Evolutionary conservation across 2,329 filamentous ascomycete species (phyloP).

Genomic region (Neodidymelliopsis sp.): DNA sequence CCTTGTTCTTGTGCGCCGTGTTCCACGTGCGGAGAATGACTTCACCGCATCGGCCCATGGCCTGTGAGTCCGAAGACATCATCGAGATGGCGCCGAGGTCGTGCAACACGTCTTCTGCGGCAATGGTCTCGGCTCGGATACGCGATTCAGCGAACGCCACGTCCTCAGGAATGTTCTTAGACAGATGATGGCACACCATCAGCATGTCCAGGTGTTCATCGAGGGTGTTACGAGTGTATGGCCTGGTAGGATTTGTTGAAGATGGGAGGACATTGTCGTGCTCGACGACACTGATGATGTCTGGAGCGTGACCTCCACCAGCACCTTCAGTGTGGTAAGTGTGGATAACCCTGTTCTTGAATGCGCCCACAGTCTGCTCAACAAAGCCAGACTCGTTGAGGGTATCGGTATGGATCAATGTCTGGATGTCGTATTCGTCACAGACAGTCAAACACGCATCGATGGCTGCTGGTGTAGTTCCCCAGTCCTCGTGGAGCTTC

Average conservation of each 20-base stretch:
- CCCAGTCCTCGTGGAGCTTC: conserved; percentile 97
- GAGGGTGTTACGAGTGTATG: conserved; percentile 89
- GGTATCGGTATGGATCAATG: conserved; percentile 93
- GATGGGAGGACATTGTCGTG: conserved; percentile 87
- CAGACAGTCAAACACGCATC: conserved; percentile 82
- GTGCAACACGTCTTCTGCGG: conserved; percentile 93
- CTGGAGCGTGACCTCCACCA: conserved; percentile 91
- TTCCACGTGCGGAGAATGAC: conserved; percentile 95
- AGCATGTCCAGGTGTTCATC: conserved; percentile 98
- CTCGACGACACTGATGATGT: conserved; percentile 94
- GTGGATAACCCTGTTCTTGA: conserved; percentile 88
- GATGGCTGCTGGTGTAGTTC: conserved; percentile 87
- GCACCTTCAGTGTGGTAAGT: conserved; percentile 98
- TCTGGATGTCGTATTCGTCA: conserved; percentile 91
- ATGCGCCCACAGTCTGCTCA: conserved; percentile 84
- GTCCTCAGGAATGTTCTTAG: conserved; percentile 91
- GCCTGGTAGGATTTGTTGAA: conserved; percentile 90
- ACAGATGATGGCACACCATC: conserved; percentile 96
- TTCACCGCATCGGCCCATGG: conserved; percentile 96
- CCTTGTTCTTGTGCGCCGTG: conserved; percentile 95
- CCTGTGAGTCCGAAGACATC: conserved; percentile 96
- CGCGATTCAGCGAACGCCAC: conserved; percentile 94
- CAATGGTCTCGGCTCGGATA: conserved; percentile 95
- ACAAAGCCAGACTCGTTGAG: conserved; percentile 98
- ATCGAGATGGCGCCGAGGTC: conserved; percentile 95